phyloP scores from a whole-genome alignment of 306 rosid genomes.

The Dalbergia oliveri region DNA sequence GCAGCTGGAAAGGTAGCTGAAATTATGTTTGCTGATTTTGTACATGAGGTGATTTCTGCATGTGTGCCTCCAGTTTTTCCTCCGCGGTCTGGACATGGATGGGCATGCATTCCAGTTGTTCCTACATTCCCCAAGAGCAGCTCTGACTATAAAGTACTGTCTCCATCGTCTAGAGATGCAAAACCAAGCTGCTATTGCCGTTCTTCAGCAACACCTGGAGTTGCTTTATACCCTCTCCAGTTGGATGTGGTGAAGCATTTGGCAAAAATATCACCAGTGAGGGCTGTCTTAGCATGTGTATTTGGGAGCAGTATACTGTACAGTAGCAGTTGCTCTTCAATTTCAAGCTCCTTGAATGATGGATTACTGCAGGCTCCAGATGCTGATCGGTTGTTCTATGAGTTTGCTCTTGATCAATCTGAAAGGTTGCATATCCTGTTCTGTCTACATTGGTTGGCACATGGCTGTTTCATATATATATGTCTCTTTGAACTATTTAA shows the following conservation, averaged over 20 bases:
- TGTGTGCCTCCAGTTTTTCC: conserved; percentile 98
- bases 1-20: conserved; percentile 97
- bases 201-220: conserved; percentile 79
- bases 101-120: conserved; percentile 95
- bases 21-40: conserved; percentile 96
- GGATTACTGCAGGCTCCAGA: conserved; percentile 81
- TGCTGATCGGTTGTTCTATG: conserved; percentile 85
- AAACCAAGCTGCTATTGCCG: conserved; percentile 80
- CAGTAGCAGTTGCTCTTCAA: conserved; percentile 76
- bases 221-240: conserved; percentile 88
- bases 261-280: conserved; percentile 95
- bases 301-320: conserved; percentile 93
- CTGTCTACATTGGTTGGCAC: conserved; percentile 12
- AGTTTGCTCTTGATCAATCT: conserved; percentile 98
- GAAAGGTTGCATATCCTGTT: conserved; percentile 71
- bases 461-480: conserved; percentile 16
- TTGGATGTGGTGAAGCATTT: conserved; percentile 93
- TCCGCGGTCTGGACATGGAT: conserved; percentile 94
- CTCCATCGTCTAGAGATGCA: conserved; percentile 87
- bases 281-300: conserved; percentile 95
- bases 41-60: conserved; percentile 95
- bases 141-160: conserved; percentile 80
- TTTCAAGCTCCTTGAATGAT: conserved; percentile 83
- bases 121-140: conserved; percentile 77
- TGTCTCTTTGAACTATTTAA: conserved; percentile 14